A percentile compares a stretch with the other conserved stretches of the same genome.
phyloP scores from a whole-genome alignment of 805 yeast species.

The Candida hispaniensis region DNA sequence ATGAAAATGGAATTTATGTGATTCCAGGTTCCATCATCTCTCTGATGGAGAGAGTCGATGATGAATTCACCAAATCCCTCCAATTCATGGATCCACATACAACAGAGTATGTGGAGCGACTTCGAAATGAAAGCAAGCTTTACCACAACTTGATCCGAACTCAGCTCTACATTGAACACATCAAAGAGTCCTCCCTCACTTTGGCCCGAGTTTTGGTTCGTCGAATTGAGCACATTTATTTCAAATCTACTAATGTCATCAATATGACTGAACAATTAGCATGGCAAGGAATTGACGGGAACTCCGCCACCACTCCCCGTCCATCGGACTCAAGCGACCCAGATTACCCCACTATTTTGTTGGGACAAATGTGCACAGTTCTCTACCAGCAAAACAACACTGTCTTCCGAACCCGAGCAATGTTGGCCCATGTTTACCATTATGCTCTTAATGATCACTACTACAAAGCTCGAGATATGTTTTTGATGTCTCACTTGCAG shows the following conservation, averaged over 20 bases:
- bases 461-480: slow-evolving; percentile 75
- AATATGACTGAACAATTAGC: slow-evolving; percentile 57
- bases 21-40: slow-evolving; percentile 79
- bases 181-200: slow-evolving; percentile 28
- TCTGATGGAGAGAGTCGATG: slow-evolving; percentile 85
- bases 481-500: slow-evolving; percentile 78
- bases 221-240: slow-evolving; percentile 86
- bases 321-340: slow-evolving; percentile 26
- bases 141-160: slow-evolving; percentile 71
- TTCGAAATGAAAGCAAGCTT: slow-evolving; percentile 72
- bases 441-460: slow-evolving; percentile 82
- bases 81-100: slow-evolving; percentile 91
- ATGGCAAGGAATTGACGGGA: slow-evolving; percentile 46
- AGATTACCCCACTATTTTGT: slow-evolving; percentile 42
- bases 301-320: slow-evolving; percentile 30
- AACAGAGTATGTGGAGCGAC: slow-evolving; percentile 80
- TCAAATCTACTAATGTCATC: slow-evolving; percentile 73
- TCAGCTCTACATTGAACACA: slow-evolving; percentile 69
- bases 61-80: slow-evolving; percentile 80
- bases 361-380: slow-evolving; percentile 54
- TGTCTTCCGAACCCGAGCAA: slow-evolving; percentile 68
- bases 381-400: slow-evolving; percentile 58
- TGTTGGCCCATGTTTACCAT: slow-evolving; percentile 77
- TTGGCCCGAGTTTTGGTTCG: slow-evolving; percentile 61
- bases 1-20: slow-evolving; percentile 55